Evolutionary conservation across 805 yeast genomes (phyloP).

Genomic region (Candida methanosorbosa): DNA sequence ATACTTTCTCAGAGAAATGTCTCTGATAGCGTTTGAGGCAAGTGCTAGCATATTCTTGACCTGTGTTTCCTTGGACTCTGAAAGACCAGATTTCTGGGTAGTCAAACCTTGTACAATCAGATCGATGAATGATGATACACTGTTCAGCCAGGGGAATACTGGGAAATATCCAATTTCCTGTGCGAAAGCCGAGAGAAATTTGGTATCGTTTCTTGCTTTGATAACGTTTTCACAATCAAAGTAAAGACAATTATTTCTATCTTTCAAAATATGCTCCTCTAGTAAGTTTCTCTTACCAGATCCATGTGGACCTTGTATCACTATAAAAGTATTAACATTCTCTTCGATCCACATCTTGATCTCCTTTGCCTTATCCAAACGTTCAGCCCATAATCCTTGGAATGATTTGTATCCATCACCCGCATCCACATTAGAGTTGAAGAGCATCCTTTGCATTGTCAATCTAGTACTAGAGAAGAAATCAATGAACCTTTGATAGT

Average conservation of each 20-base stretch:
- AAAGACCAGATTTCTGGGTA: conserved; percentile 87
- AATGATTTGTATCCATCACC: conserved; percentile 10
- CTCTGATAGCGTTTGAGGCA: conserved; percentile 65
- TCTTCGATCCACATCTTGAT: conserved; percentile 76
- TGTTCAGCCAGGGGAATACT: conserved; percentile 85
- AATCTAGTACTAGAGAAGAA: conserved; percentile 18
- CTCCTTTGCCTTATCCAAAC: conserved; percentile 59
- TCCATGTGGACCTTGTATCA: conserved; percentile 89
- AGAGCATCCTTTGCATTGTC: conserved; percentile 15
- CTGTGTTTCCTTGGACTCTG: conserved; percentile 77
- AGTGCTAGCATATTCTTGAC: conserved; percentile 71
- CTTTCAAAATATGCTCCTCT: conserved; percentile 52
- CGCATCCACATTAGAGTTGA: conserved; percentile 4
- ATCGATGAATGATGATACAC: conserved; percentile 71
- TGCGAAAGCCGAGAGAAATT: conserved; percentile 60
- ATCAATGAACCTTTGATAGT: conserved; percentile 26
- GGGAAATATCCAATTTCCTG: conserved; percentile 85
- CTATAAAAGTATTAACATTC: conserved; percentile 82
- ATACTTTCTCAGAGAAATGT: conserved; percentile 44
- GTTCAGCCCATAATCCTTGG: conserved; percentile 52
- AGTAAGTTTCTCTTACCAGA: conserved; percentile 87
- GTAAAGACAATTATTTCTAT: conserved; percentile 52
- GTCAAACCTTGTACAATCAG: conserved; percentile 82
- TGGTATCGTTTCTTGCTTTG: conserved; percentile 67
- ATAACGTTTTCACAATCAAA: conserved; percentile 74